These are phyloP conservation scores for Stylonectria norvegica DNA, from an alignment of 2,329 filamentous ascomycete species.

Conservation along the genomic window DNA sequence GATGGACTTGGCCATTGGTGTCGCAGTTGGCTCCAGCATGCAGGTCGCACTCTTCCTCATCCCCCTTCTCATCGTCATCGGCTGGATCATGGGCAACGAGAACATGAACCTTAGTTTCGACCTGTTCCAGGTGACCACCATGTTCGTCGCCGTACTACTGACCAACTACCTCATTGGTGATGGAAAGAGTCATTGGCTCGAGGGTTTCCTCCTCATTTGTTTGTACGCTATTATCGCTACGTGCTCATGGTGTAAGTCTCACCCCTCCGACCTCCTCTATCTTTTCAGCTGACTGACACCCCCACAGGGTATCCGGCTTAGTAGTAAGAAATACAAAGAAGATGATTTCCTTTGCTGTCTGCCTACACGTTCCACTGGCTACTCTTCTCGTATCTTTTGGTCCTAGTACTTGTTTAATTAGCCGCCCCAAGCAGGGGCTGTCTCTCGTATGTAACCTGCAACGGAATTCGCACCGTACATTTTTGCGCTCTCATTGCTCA, in stretches of 20 bases:
- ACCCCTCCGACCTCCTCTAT: background rate
- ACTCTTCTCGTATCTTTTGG: background rate
- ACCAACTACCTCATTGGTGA: slow-evolving; percentile 85
- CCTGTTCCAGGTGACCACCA: slow-evolving; percentile 79
- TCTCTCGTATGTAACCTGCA: too few relatives aligned
- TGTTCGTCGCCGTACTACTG: slow-evolving; percentile 80
- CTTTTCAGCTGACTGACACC: background rate
- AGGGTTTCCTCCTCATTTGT: slow-evolving; percentile 72
- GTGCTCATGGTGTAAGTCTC: slow-evolving; percentile 57
- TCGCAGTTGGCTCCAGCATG: slow-evolving; percentile 76
- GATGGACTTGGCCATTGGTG: slow-evolving; percentile 79
- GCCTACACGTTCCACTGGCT: background rate
- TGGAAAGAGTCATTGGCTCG: slow-evolving; percentile 78
- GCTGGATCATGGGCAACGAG: slow-evolving; percentile 69
- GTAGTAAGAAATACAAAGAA: too few relatives aligned
- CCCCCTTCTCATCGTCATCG: slow-evolving; percentile 71
- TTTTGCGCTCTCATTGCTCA: too few relatives aligned
- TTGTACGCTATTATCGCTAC: slow-evolving; percentile 77
- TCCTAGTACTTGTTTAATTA: background rate
- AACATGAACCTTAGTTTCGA: slow-evolving; percentile 83
- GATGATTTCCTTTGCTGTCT: background rate
- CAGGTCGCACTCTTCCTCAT: slow-evolving; percentile 79
- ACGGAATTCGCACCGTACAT: too few relatives aligned
- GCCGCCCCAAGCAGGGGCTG: too few relatives aligned
- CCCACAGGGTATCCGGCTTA: background rate